Evolutionary conservation across 1,284 basidiomycete species (phyloP), one percentile per base, ranked within the genome.

Genomic region (Ganoderma resinaceum): DNA sequence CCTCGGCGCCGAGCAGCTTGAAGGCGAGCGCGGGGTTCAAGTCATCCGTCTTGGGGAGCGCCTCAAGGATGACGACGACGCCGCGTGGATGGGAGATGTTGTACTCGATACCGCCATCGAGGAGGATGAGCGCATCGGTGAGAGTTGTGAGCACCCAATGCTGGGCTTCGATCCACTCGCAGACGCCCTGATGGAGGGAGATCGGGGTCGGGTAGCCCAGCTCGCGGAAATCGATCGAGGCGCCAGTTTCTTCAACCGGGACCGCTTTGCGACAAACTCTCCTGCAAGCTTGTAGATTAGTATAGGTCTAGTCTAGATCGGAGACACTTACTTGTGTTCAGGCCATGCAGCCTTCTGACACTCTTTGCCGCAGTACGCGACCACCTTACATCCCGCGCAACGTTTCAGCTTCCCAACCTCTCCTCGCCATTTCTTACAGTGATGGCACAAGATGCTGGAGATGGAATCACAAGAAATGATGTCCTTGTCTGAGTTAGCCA

Each of bases 321-420:
- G 26, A 11, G 11, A 23, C 9, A 26, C 46, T 49, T 23, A 49
- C 46, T 26, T 49, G n/a, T 49, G 46, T 49, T 49, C 46, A 14
- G 46, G 46, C 67, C 67, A 65, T 8, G 63, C 67, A 20, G 38
- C 42, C 46, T 40, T 65, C 42, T 68, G 67, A 42, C 67, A 68
- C 20, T 68, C 59, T 29, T 38, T 65, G 59, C 63, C 58, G 60
- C 67, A 68, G 53, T 68, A 68, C 33, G 61, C n/a, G 11, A 38
- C 62, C 11, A 42, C 52, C n/a, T 61, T 60, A 33, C 66, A 68
- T 23, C 62, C 58, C 1, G 66, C 59, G 16, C 66, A 68, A 18
- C 60, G 63, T 40, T 62, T 68, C 23, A 64, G 62, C 52, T 65
- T 61, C 40, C 35, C 31, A 26, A 38, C 31, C 14, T 26, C 26